These are phyloP conservation scores for Persicaria tinctoria DNA, from an alignment of 148 eudicot genomes.

Conservation along the genomic window DNA sequence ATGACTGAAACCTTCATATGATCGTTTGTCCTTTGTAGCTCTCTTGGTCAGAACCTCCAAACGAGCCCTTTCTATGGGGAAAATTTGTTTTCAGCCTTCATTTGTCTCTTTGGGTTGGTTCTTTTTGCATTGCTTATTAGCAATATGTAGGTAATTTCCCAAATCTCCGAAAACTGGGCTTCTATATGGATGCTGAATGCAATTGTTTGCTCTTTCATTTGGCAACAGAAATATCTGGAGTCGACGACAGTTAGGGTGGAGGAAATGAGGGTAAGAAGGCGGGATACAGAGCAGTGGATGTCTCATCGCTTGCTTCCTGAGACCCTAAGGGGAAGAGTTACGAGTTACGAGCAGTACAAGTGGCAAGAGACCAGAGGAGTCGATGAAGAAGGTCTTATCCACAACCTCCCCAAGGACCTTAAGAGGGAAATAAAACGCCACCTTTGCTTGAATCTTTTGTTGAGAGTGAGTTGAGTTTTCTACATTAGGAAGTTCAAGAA, in stretches of 20 bases:
- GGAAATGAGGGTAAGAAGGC: constrained; percentile 62
- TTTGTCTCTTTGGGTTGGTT: constrained; percentile 57
- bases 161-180: not conserved
- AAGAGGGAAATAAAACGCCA: constrained; percentile 70
- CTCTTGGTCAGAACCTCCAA: constrained; percentile 69
- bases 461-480: constrained; percentile 29
- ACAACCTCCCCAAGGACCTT: constrained; percentile 62
- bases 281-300: constrained; percentile 77
- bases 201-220: not conserved
- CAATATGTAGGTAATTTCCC: constrained; percentile 62
- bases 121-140: constrained; percentile 76
- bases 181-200: not conserved
- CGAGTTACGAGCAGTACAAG: constrained; percentile 56
- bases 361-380: constrained; percentile 79
- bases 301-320: constrained; percentile 72
- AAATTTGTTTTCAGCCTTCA: constrained; percentile 48
- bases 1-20: not conserved
- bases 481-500: not conserved
- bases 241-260: constrained; percentile 55
- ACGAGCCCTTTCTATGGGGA: constrained; percentile 58
- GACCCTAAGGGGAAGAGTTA: constrained; percentile 38
- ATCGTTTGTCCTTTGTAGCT: constrained; percentile 35
- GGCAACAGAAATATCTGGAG: constrained; percentile 51
- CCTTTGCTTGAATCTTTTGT: constrained; percentile 55
- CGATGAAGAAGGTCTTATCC: constrained; percentile 49